Evolutionary conservation across 352 stramenopile species (phyloP), one percentile per base, ranked within the genome.

Genomic region (Phytophthora melonis): DNA sequence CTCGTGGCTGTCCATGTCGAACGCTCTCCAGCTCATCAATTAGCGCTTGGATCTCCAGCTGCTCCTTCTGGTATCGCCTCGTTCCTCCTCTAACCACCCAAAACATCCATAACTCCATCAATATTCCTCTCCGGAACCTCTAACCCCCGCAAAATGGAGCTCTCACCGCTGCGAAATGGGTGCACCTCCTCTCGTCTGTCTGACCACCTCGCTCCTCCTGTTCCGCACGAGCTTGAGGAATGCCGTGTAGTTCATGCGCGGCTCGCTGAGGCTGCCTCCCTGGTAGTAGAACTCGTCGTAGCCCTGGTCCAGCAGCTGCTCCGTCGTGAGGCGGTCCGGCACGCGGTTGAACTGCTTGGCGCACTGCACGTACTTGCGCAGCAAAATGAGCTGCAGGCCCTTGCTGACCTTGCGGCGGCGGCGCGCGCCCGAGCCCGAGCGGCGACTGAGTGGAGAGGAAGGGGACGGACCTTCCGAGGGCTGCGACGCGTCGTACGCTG

Each of bases 141-240:
- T 5, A 41, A 41, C 16, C 0, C 41, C 14, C 18, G 41, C 41
- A 49, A 49, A 1, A 19, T 1, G 2, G 14, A 19, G 41, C 41
- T 30, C 53, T 66, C 63, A 87, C 74, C 70, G 60, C 68, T 76
- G 68, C 18, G 57, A 60, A 7, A 68, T 58, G 4, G 47, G 52
- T 6, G 59, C 53, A 6, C 58, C 41, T 52, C 72, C 59, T 64
- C 56, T 34, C 57, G 69, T 69, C 52, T 80, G 77, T 3, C 74
- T 58, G n/a, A 60, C 67, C 23, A 83, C 75, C 72, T 93, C 86
- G 43, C 82, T 77, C 19, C 86, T 74, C 53, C 86, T 70, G 69
- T 93, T 93, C 25, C 86, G 86, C 30, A 93, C 79, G 6, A 91
- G 77, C 71, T 91, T 92, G 19, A 91, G 64, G 62, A 93, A 93